Evolutionary conservation across 2,329 filamentous ascomycete species (phyloP).

Genomic region (Diaporthe aspalathi): DNA sequence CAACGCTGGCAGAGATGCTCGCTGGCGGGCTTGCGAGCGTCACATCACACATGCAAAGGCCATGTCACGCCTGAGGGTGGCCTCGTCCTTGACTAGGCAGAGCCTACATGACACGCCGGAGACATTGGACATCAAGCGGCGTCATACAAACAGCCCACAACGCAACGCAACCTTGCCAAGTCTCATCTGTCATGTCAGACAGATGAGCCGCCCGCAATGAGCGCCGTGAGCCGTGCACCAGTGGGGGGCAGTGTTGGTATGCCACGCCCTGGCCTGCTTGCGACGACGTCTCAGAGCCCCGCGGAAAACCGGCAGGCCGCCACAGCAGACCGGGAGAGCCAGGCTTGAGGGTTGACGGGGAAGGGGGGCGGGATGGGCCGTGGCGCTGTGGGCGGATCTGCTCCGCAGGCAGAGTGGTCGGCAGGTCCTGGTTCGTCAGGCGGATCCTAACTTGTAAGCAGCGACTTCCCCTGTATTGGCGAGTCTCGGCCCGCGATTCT

Average conservation of each 20-base stretch:
- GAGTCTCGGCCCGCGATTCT: slow-evolving; percentile 26
- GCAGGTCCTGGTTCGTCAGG: slow-evolving; percentile 23
- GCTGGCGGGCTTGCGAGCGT: background rate
- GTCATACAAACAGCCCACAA: background rate
- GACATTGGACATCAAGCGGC: background rate
- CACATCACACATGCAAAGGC: background rate
- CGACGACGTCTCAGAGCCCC: background rate
- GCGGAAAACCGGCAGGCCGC: background rate
- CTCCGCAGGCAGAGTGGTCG: slow-evolving; percentile 4
- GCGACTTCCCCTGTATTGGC: slow-evolving; percentile 26
- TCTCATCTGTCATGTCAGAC: too few species aligned
- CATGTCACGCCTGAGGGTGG: background rate
- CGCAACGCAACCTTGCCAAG: background rate
- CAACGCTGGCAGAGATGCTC: background rate
- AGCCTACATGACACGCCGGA: background rate
- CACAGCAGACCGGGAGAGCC: background rate
- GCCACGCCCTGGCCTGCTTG: background rate
- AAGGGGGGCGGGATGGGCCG: too few species aligned
- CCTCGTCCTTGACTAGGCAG: background rate
- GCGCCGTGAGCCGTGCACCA: background rate
- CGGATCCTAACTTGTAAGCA: slow-evolving; percentile 7
- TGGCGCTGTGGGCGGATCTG: slow-evolving; percentile 8
- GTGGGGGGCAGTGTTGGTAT: background rate
- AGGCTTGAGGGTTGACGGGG: background rate
- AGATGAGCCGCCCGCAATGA: background rate